Percentiles rank a stretch among this genome's conserved stretches.
These are phyloP conservation scores for Metschnikowia santaceciliae DNA, from an alignment of 805 yeast species.

Conservation along the genomic window DNA sequence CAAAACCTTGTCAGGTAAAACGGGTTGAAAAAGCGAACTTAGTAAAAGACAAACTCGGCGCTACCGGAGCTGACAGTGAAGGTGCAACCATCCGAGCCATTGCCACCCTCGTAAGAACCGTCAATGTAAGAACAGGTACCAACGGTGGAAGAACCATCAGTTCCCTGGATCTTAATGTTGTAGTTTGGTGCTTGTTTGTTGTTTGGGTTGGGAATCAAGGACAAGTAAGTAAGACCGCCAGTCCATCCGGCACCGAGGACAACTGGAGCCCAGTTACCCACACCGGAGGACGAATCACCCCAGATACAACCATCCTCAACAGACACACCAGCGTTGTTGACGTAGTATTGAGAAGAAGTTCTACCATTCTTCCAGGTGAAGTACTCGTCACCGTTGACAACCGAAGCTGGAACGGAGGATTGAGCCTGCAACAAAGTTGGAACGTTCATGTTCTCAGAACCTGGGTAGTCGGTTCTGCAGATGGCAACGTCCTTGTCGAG, in stretches of 20 bases:
- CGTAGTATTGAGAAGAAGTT: slow-evolving; percentile 73
- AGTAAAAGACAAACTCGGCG: slow-evolving; percentile 19
- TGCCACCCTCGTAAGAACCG: slow-evolving; percentile 18
- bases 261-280: slow-evolving; percentile 80
- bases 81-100: slow-evolving; percentile 20
- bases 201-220: slow-evolving; percentile 77
- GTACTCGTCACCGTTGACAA: slow-evolving; percentile 50
- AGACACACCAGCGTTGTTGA: slow-evolving; percentile 72
- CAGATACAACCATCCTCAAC: slow-evolving; percentile 67
- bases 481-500: slow-evolving; percentile 53
- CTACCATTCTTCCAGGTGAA: slow-evolving; percentile 58
- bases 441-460: slow-evolving; percentile 75
- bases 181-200: slow-evolving; percentile 44
- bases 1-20: not conserved
- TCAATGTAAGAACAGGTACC: slow-evolving; percentile 17
- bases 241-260: slow-evolving; percentile 73
- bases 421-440: slow-evolving; percentile 64
- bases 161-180: slow-evolving; percentile 38
- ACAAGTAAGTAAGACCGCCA: slow-evolving; percentile 58
- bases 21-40: not conserved
- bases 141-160: slow-evolving; percentile 15
- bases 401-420: slow-evolving; percentile 44
- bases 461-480: slow-evolving; percentile 80
- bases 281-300: slow-evolving; percentile 56
- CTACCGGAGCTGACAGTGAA: slow-evolving; percentile 16